A percentile compares a stretch with the other conserved stretches of the same genome.
Evolutionary conservation across 768 basidiomycete species (phyloP).

Genomic region (Boletus barrowsii): DNA sequence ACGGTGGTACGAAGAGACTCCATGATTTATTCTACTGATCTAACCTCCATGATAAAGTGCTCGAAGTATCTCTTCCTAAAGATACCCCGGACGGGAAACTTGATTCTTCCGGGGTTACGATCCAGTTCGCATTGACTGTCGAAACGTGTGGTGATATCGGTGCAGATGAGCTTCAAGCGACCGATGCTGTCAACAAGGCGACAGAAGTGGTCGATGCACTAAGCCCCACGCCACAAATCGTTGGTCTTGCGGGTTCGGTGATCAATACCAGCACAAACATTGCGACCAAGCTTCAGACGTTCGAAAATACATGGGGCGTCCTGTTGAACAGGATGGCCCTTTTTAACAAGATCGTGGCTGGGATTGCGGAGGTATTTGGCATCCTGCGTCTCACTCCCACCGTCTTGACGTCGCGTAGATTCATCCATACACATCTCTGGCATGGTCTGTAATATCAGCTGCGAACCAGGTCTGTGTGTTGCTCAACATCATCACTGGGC

Average conservation of each 20-base stretch:
- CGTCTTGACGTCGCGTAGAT: constrained; percentile 9
- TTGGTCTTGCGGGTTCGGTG: not conserved
- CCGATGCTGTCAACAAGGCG: constrained; percentile 8
- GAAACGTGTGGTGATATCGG: not conserved
- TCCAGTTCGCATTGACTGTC: constrained; percentile 12
- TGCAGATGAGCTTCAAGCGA: constrained; percentile 16
- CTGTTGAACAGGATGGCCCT: constrained; percentile 11
- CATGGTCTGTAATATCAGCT: constrained; percentile 23
- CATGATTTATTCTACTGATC: not conserved
- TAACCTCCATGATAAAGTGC: constrained; percentile 2
- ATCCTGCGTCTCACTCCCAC: not conserved
- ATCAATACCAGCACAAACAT: not conserved
- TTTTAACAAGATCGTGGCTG: constrained; percentile 11
- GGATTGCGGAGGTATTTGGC: constrained; percentile 13
- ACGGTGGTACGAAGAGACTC: constrained; percentile 9
- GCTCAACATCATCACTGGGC: not conserved
- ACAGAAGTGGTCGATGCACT: not conserved
- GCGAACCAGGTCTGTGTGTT: constrained; percentile 13
- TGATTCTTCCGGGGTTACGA: not conserved
- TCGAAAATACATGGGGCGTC: constrained; percentile 17
- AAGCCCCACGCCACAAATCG: not conserved
- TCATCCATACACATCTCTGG: constrained; percentile 18
- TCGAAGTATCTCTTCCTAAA: constrained; percentile 10
- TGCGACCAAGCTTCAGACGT: constrained; percentile 5
- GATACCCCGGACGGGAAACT: not conserved